Conservation (phyloP, 1,284 basidiomycete genomes). For the Apiotrichum akiyoshidainum region DNA sequence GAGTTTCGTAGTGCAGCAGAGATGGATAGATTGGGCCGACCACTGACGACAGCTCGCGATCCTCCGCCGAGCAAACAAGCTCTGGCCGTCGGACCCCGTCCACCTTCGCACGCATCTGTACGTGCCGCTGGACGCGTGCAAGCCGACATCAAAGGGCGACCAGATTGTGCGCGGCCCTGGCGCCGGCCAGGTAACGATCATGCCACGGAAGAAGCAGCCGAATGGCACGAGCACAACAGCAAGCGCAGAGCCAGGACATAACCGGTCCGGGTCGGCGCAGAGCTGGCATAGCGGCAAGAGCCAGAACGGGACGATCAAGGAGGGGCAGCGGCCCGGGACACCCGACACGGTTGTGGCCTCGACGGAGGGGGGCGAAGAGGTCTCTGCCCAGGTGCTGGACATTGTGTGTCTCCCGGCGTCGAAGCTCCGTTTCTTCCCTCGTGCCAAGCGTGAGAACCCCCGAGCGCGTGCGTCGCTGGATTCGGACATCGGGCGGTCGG, state of each 20-base stretch:
- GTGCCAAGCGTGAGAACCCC: conserved; percentile 4
- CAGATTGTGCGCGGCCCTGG: conserved; percentile 30
- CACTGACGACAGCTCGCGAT: conserved; percentile 55
- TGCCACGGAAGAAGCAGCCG: conserved; percentile 21
- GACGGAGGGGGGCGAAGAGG: background rate
- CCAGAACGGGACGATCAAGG: background rate
- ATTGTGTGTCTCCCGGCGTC: conserved; percentile 46
- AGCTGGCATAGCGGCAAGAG: background rate
- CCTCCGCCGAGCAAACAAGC: conserved; percentile 78
- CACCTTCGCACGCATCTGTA: conserved; percentile 77
- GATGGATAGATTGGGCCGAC: background rate
- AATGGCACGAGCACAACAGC: background rate
- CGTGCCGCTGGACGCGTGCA: conserved; percentile 61
- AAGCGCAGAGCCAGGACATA: conserved; percentile 4
- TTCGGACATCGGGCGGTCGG: conserved; percentile 3
- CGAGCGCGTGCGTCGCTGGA: conserved; percentile 24
- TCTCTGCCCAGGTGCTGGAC: conserved; percentile 24
- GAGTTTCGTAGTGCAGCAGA: conserved; percentile 18
- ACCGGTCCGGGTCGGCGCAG: background rate
- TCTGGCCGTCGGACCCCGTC: conserved; percentile 85
- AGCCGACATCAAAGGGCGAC: conserved; percentile 42
- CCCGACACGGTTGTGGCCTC: background rate
- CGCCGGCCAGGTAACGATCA: conserved; percentile 41
- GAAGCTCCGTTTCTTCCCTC: conserved; percentile 49
- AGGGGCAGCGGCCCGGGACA: background rate